A percentile compares a stretch with the other conserved stretches of the same genome.
Conservation (phyloP, 257 asterid genomes). For the Anisodus acutangulus region DNA sequence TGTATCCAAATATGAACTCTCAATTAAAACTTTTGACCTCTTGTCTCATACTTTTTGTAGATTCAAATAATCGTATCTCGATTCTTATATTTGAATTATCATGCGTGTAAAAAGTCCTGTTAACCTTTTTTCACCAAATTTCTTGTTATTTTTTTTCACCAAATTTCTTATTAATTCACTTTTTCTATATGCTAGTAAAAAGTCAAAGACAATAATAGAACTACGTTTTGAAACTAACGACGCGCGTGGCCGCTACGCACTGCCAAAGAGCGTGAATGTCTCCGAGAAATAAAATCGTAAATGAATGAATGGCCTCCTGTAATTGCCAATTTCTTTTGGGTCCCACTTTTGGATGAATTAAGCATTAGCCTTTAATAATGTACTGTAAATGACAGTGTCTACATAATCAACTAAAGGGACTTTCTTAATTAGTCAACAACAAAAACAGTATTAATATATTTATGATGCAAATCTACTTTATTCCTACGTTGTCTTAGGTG, state of each 20-base stretch:
- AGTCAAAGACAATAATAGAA: neutral
- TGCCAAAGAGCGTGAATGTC: neutral
- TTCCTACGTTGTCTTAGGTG: neutral
- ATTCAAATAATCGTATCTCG: too few species aligned
- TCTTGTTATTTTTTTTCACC: too few species aligned
- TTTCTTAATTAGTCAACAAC: slow-evolving; percentile 23
- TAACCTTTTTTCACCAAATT: too few species aligned
- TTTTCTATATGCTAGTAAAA: neutral
- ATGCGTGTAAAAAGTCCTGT: too few species aligned
- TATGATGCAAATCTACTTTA: neutral
- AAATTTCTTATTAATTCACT: too few species aligned
- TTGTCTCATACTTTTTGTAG: too few species aligned
- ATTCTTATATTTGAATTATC: too few species aligned
- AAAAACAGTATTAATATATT: neutral
- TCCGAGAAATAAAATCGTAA: neutral
- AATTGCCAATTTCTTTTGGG: neutral
- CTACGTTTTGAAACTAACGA: neutral
- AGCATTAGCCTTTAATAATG: neutral
- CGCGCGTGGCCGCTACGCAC: neutral
- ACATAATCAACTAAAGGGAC: neutral
- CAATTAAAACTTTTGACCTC: too few species aligned
- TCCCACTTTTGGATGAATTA: neutral
- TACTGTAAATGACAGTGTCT: slow-evolving; percentile 18
- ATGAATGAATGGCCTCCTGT: slow-evolving; percentile 1
- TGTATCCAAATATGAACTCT: neutral